Base-by-base conservation (phyloP, 768 basidiomycete species). In the Tricholoma bakamatsutake region DNA sequence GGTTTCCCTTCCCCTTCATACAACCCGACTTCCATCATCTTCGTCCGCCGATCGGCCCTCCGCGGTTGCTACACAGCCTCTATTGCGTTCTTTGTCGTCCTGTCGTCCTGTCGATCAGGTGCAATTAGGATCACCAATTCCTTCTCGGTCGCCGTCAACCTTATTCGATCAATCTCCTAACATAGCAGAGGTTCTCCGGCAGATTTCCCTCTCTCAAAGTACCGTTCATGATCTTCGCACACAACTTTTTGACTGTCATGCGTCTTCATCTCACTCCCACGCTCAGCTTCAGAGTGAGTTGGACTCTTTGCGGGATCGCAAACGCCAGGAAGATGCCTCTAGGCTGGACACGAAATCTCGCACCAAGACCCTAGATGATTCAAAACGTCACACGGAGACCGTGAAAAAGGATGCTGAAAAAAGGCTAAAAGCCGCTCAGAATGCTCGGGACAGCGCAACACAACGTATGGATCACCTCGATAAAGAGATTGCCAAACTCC, bases 381-480 rank as follows among this genome's bases (percentile, higher is more conserved):
- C 83, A 53, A 90, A 87, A 70, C 85, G 96, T 31, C 75, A 75
- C 28, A 92, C 93, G 10, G 97, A 99, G 70, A 76, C 81, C 50
- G 70, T 76, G 51, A 88, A 84, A 66, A 80, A 84, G 45, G 95
- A 98, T 47, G 92, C 88, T 4, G 96, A 98, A 71, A 93, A 90
- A 75, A 85, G 85, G 61, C 77, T 95, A 57, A 88, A 85, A 63
- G 75, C 78, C n/a, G 83, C 82, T 13, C 83, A 85, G 66, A 76
- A 66, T 42, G 73, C 79, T 57, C 81, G 87, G 33, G 85, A 90
- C 63, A 84, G 77, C 53, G 80, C 87, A 0, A 74, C 68, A 18
- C 78, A 76, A 62, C 77, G 80, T 40, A 78, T 87, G 65, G 78
- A 80, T 30, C 73, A 76, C 57, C 73, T 89, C 53, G 81, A 84